Evolutionary conservation across 176 grass and related monocot species (phyloP), one percentile per base, ranked within the genome.

Genomic region (Thalia dealbata): DNA sequence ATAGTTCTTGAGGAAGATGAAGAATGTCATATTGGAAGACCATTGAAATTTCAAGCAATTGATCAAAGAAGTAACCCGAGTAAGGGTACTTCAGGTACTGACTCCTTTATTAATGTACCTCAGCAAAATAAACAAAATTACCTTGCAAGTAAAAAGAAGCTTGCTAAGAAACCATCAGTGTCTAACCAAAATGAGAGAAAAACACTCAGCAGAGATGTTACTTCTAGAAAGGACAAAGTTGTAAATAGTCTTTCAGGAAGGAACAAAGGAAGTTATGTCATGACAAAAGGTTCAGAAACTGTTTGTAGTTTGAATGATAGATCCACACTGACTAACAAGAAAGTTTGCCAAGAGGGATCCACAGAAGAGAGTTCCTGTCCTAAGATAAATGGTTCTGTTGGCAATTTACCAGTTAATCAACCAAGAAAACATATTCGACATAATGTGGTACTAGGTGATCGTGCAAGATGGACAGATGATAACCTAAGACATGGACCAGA

Each of bases 361-460:
- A 76, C 84, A 80, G 67, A 64, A 60, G 65, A 84, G 14, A 68
- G 59, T 66, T 75, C 65, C 10, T 74, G 73, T 28, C 82, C 82
- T 30, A 68, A 84, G 75, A 83, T 60, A 84, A 84, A 28, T 81
- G 86, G 52, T 15, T 63, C 82, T 78, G 72, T 61, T 83, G 51
- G 85, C 72, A 72, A 79, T 75, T 46, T 83, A 48, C 67, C 24
- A 44, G 64, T 72, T 67, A 84, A 86, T 56, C 83, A 79, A 83
- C 86, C 81, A 25, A 74, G 83, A 80, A 88, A 83, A 81, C 79
- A 48, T 63, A 74, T 93, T 79, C 81, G 76, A 59, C 90, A 99
- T 82, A 93, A 91, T 75, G 83, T 99, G 81, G 79, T 91, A 71
- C 71, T 87, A 65, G 85, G 84, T 73, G 83, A 91, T 54, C 82